Evolutionary conservation across 148 eudicot genomes (phyloP).

Genomic region (Silene uniflora): DNA sequence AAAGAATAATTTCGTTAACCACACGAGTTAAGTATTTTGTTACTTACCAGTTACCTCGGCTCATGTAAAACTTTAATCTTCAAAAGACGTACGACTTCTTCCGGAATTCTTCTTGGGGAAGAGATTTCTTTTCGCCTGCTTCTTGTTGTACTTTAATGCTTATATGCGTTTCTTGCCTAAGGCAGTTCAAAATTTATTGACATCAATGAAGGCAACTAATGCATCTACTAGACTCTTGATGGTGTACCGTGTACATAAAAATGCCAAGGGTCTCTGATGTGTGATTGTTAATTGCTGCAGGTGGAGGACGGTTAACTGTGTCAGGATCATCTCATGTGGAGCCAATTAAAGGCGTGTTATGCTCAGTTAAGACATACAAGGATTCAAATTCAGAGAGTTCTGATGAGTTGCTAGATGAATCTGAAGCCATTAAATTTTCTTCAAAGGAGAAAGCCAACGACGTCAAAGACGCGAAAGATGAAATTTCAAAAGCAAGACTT

Average conservation of each 20-base stretch:
- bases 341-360: constrained; percentile 26
- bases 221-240: not conserved
- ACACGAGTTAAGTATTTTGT: not conserved
- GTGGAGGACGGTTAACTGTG: constrained; percentile 33
- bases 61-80: not conserved
- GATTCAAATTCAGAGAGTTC: constrained; percentile 26
- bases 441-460: constrained; percentile 21
- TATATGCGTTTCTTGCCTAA: constrained; percentile 1
- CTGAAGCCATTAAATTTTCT: constrained; percentile 26
- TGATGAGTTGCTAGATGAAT: constrained; percentile 31
- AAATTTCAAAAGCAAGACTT: constrained; percentile 26
- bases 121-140: not conserved
- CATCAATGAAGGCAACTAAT: not conserved
- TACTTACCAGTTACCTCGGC: not conserved
- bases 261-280: not conserved
- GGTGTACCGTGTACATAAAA: not conserved
- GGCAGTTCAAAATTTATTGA: constrained; percentile 1
- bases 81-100: not conserved
- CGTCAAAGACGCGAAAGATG: constrained; percentile 29
- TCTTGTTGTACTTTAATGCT: constrained; percentile 6
- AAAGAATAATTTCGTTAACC: not conserved
- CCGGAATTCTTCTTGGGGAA: not conserved
- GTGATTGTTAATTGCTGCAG: constrained; percentile 35
- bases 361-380: constrained; percentile 22
- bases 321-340: constrained; percentile 34